phyloP scores from a whole-genome alignment of 148 eudicot genomes.

The Persicaria maculosa region DNA sequence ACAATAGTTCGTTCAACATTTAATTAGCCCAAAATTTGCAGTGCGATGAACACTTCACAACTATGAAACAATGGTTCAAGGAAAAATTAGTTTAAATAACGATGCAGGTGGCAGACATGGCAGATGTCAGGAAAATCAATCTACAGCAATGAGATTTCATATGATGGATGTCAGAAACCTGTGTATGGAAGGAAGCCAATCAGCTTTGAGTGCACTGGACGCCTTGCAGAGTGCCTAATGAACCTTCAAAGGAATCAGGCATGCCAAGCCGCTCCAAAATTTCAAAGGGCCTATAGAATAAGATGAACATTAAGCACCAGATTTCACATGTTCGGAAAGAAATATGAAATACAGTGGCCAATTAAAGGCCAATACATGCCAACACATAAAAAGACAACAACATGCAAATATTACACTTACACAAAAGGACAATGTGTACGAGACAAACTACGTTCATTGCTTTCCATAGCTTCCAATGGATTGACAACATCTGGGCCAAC shows the following conservation, averaged over 20 bases:
- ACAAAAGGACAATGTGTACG: constrained; percentile 31
- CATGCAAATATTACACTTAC: constrained; percentile 36
- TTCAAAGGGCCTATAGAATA: constrained; percentile 65
- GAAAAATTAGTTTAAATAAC: background rate
- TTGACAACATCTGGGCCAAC: constrained; percentile 57
- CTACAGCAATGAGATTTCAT: background rate
- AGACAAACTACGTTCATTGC: constrained; percentile 64
- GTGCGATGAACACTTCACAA: background rate
- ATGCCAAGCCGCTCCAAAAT: constrained; percentile 78
- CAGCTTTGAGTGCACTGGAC: constrained; percentile 87
- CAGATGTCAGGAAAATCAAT: background rate
- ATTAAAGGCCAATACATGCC: background rate
- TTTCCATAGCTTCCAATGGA: constrained; percentile 73
- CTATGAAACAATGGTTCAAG: background rate
- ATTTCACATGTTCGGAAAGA: background rate
- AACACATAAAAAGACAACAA: background rate
- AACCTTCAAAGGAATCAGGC: constrained; percentile 90
- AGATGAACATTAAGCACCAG: constrained; percentile 5
- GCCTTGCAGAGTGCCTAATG: constrained; percentile 52
- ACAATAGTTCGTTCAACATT: background rate
- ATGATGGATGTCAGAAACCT: background rate
- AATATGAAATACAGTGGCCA: background rate
- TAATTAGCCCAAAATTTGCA: background rate
- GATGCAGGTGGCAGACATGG: background rate
- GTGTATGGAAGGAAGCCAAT: constrained; percentile 9